Base-by-base conservation (phyloP, 805 yeast species). In the Yarrowia sp. region DNA sequence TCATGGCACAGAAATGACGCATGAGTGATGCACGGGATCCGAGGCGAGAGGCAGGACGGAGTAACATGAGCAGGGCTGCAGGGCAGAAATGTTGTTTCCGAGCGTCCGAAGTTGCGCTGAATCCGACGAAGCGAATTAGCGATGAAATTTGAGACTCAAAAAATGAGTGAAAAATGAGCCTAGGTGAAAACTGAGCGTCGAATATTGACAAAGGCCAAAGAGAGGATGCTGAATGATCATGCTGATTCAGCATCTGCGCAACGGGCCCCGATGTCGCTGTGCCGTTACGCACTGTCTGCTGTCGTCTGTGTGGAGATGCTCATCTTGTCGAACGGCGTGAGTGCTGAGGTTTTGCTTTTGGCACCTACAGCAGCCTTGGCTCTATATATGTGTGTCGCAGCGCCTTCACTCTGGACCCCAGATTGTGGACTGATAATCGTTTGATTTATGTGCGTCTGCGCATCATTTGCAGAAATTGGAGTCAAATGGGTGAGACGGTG, bases 391-490 rank as follows among this genome's bases (percentile, higher is more conserved):
- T 18, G 27, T 31, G 27, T 19, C n/a, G 29, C 13, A 27, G 24
- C 10, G 32, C 25, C 18, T 25, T 18, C 14, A 25, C 12, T 44
- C 22, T n/a, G n/a, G 53, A 46, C 53, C 53, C 53, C 53, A 6
- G 53, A 46, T 46, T 46, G 53, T 46, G 53, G 53, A 31, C 53
- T 46, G 53, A 46, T 46, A 31, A 21, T 46, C 36, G 53, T 16
- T 33, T 42, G 49, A 42, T 27, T 27, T 18, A 44, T 46, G 53
- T 46, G n/a, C 27, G 53, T 21, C 25, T 46, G 53, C 24, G 53
- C 51, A 27, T 44, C 24, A 31, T 18, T 44, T 46, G 53, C 53
- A 31, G 31, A 14, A 31, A 16, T 8, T 44, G 33, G 51, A 44
- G 51, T 42, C 47, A 42, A 42, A 42, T 25, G 32, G 10, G 32